phyloP scores from a whole-genome alignment of 495 filamentous ascomycete genomes.

The Neurospora tetrasperma region DNA sequence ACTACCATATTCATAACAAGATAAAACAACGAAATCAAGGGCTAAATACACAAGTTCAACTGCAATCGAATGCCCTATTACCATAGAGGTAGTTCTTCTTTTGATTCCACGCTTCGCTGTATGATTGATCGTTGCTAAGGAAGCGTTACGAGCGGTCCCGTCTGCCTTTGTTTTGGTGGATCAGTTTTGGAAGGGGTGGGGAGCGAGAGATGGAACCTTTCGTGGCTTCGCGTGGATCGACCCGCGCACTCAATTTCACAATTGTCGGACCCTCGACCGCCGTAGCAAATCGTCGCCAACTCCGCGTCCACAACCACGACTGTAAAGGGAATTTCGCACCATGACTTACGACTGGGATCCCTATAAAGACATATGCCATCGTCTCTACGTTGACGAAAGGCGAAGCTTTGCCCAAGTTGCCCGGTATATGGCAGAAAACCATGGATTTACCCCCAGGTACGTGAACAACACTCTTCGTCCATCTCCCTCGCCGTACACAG shows the following conservation, averaged over 20 bases:
- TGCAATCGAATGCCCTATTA: too few species aligned
- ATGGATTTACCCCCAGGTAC: slow-evolving; percentile 59
- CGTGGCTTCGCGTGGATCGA: not conserved
- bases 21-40: too few species aligned
- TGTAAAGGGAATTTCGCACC: not conserved
- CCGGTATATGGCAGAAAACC: slow-evolving; percentile 47
- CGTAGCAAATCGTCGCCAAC: not conserved
- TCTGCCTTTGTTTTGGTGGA: too few species aligned
- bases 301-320: not conserved
- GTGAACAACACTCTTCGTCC: slow-evolving; percentile 2
- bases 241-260: not conserved
- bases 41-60: too few species aligned
- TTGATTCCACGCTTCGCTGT: too few species aligned
- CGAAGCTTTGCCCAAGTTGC: slow-evolving; percentile 59
- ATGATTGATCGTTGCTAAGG: too few species aligned
- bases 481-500: slow-evolving; percentile 8
- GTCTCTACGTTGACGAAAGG: slow-evolving; percentile 64
- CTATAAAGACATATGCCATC: slow-evolving; percentile 56
- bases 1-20: too few species aligned
- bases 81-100: too few species aligned
- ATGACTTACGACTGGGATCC: slow-evolving; percentile 74
- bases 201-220: not conserved
- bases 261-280: not conserved
- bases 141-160: too few species aligned
- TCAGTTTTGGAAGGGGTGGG: too few species aligned